Conservation (phyloP, 768 basidiomycete genomes). For the Naganishia antarctica region DNA sequence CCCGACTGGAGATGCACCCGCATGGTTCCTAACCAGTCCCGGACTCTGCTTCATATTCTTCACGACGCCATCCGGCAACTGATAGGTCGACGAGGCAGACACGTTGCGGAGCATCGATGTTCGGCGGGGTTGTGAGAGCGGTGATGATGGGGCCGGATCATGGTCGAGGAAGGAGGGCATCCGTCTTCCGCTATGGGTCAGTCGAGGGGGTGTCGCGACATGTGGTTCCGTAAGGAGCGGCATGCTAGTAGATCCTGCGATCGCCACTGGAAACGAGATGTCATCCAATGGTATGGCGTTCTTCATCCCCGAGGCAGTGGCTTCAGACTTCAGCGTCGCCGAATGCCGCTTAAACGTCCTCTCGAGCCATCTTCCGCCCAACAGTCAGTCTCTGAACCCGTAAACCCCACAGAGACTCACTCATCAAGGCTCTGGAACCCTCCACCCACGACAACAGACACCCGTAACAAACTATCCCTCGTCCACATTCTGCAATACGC, state of each 20-base stretch:
- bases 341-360: constrained; percentile 8
- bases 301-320: background rate
- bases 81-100: constrained; percentile 12
- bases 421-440: constrained; percentile 18
- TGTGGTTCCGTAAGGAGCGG: background rate
- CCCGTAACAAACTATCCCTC: background rate
- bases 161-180: background rate
- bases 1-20: background rate
- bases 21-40: background rate
- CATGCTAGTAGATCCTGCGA: background rate
- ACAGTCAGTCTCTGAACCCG: too few species aligned
- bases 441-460: constrained; percentile 4
- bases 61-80: background rate
- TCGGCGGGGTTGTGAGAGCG: background rate
- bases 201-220: background rate
- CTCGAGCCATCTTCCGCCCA: constrained; percentile 6
- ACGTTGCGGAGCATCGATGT: constrained; percentile 18
- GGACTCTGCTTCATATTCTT: background rate
- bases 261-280: background rate
- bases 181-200: background rate
- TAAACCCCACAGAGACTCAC: background rate
- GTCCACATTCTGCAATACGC: constrained; percentile 21
- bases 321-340: background rate
- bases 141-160: background rate
- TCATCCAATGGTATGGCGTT: background rate